phyloP scores from a whole-genome alignment of 371 early-diverging fungal genomes.

The Apophysomyces trapeziformis region DNA sequence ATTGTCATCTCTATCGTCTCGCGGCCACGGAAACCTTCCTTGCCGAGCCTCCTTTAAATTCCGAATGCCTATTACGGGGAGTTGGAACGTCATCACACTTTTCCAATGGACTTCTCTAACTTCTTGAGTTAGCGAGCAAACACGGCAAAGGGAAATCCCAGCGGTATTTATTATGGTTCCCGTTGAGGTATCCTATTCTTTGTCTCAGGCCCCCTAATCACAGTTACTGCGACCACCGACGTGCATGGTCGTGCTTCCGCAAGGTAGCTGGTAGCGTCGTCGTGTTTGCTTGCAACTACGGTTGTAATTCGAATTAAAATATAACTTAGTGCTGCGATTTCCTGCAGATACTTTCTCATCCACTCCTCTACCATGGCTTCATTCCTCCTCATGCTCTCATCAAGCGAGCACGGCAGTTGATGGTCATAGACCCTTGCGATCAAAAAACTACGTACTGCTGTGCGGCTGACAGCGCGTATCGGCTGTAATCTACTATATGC shows the following conservation, averaged over 20 bases:
- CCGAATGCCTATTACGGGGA: neutral
- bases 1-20: neutral
- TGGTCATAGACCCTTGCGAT: neutral
- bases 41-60: neutral
- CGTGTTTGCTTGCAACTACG: neutral
- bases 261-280: neutral
- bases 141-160: neutral
- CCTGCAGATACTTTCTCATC: neutral
- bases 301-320: neutral
- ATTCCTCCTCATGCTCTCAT: neutral
- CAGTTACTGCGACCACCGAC: neutral
- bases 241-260: conserved; percentile 2
- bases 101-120: neutral
- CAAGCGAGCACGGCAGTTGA: neutral
- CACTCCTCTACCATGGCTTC: neutral
- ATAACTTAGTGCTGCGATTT: neutral
- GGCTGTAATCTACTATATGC: neutral
- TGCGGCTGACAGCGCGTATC: conserved; percentile 1
- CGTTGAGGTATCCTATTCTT: neutral
- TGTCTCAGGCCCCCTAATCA: neutral
- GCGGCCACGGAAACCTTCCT: neutral
- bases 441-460: neutral
- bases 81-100: neutral
- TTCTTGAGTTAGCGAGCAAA: neutral
- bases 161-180: neutral